These are phyloP conservation scores for Petasospora rhodanensis DNA, from an alignment of 1,139 yeast genomes.

Conservation along the genomic window DNA sequence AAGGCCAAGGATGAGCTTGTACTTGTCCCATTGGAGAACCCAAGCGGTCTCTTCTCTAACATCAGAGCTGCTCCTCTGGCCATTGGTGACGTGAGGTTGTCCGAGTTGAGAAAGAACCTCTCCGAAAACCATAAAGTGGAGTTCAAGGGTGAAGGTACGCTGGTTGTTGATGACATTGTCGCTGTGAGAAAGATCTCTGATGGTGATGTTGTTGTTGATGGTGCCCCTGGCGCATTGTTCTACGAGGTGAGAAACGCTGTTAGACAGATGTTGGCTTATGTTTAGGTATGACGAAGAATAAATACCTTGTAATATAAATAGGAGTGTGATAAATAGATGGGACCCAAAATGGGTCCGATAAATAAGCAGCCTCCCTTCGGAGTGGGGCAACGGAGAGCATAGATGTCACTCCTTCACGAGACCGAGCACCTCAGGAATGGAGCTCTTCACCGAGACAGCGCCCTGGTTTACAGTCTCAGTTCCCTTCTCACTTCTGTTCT, in stretches of 20 bases:
- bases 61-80: constrained; percentile 41
- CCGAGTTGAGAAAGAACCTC: constrained; percentile 66
- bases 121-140: constrained; percentile 61
- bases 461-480: constrained; percentile 7
- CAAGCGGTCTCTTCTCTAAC: constrained; percentile 18
- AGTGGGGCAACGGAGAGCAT: too few relatives aligned
- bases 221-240: constrained; percentile 70
- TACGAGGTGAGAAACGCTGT: constrained; percentile 76
- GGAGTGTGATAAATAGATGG: not conserved
- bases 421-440: constrained; percentile 27
- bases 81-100: constrained; percentile 84
- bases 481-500: constrained; percentile 20
- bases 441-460: constrained; percentile 18
- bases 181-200: constrained; percentile 75
- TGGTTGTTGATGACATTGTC: constrained; percentile 76
- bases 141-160: constrained; percentile 87
- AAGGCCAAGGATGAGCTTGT: constrained; percentile 22
- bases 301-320: not conserved
- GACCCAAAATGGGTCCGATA: not conserved
- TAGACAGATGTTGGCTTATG: constrained; percentile 76
- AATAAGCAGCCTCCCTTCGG: too few relatives aligned
- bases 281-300: too few relatives aligned
- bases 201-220: constrained; percentile 83
- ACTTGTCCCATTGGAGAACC: constrained; percentile 20
- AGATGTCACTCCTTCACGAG: constrained; percentile 18